Evolutionary conservation across 164 flowering plant species (phyloP).

Genomic region (Magnolia kwangsiensis): DNA sequence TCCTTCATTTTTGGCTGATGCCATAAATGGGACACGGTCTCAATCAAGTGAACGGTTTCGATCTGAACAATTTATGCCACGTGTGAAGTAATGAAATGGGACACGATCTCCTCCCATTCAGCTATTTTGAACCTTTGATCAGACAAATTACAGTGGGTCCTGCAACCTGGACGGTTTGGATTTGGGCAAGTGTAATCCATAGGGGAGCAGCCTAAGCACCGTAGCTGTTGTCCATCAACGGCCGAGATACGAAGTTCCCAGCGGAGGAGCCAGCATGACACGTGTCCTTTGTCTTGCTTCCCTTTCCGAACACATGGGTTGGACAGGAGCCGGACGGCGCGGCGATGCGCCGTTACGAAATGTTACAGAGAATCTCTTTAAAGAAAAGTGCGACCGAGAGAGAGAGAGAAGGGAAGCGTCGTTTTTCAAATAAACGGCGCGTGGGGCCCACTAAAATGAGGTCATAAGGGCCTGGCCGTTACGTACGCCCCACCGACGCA

Average conservation of each 20-base stretch:
- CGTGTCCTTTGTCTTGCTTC: conserved; percentile 28
- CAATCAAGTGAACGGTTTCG: too few relatives aligned
- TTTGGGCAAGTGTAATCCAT: too few relatives aligned
- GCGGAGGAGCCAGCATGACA: background rate
- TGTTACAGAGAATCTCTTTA: conserved; percentile 18
- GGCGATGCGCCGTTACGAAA: conserved; percentile 56
- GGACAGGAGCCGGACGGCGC: conserved; percentile 80
- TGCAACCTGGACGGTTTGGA: too few relatives aligned
- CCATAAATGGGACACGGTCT: too few relatives aligned
- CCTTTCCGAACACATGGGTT: conserved; percentile 33
- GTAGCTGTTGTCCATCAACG: too few relatives aligned
- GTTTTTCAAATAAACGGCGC: conserved; percentile 28
- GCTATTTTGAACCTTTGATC: too few relatives aligned
- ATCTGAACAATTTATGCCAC: too few relatives aligned
- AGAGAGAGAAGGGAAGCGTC: conserved; percentile 3
- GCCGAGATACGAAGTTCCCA: background rate
- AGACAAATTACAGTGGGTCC: too few relatives aligned
- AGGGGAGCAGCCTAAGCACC: too few relatives aligned
- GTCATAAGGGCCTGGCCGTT: conserved; percentile 40
- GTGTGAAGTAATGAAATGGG: too few relatives aligned
- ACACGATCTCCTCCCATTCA: too few relatives aligned
- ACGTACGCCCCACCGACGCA: conserved; percentile 29
- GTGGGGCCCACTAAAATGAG: conserved; percentile 34
- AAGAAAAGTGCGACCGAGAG: background rate
- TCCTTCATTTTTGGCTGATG: too few relatives aligned